Base-by-base conservation (phyloP, 129 eudicot genomes). In the Tagetes erecta region DNA sequence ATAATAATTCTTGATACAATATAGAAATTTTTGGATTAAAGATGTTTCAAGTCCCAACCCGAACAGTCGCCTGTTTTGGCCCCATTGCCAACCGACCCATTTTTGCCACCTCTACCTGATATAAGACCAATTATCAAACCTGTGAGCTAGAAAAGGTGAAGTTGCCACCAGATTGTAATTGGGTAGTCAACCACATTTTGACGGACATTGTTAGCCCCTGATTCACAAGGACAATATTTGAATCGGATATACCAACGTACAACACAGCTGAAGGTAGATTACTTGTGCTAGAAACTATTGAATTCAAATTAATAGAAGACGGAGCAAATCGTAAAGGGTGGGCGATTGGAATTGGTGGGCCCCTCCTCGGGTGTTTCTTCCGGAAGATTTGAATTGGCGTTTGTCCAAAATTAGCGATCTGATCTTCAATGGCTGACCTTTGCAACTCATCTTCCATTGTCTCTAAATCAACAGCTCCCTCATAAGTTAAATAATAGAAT, bases 341-440 rank as follows among this genome's bases (percentile, higher is more conserved):
- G 71, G 99, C 92, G 71, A 95, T 95, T 49, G 99, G 99, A 74
- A 95, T 85, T 12, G 99, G 99, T n/a, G 96, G 97, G 65, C 99
- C 99, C 67, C 99, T 85, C 80, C 99, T 85, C 14, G 99, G 95
- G 82, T 95, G 99, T 82, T 88, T 88, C 85, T 89, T 91, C 64
- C 92, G 84, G 75, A 91, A 95, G 56, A 95, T 72, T 66, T 95
- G 99, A 71, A 95, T 91, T 41, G 99, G 99, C 38, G 99, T 95
- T 78, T 95, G 99, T 71, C 99, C 99, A 53, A 95, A 95, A 81
- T 95, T 95, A 67, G 97, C 96, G 77, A 95, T 95, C 82, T 95
- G 99, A 83, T 95, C 99, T 87, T 91, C 99, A 65, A 95, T 88
- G 53, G 99, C 97, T 33, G 99, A 83, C 77, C 92, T 84, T 87